Evolutionary conservation across 495 filamentous ascomycete genomes (phyloP), one percentile per base, ranked within the genome.

Genomic region (Neurospora terricola): DNA sequence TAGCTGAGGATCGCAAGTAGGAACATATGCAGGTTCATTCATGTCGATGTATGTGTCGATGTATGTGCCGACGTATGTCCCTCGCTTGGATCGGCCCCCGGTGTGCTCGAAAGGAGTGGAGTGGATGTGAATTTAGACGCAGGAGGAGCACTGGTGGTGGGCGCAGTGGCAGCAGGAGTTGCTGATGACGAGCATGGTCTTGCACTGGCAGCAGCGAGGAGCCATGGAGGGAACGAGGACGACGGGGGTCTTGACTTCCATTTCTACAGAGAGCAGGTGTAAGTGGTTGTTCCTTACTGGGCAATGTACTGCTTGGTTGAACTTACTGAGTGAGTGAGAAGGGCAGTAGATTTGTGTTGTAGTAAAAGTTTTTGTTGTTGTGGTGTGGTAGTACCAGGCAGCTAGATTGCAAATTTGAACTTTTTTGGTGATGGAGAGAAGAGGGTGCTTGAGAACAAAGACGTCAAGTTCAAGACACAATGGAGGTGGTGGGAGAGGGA

Each of bases 121-220:
- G 54, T 62, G 54, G 23, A 4, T 54, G 54, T 30, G 54, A 39
- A 39, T 11, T 82, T 78, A 85, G 73, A 80, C 59, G 74, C 84
- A 85, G 43, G 84, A 79, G 43, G 73, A 69, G 78, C 84, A 85
- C 69, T 84, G 81, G 71, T 75, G 73, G 75, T 85, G 84, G 45
- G 78, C 79, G 78, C 84, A 85, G 78, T 82, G 81, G 14, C 75
- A 75, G 79, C 84, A 85, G 43, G 76, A 72, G 45, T 73, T 81
- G 82, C 83, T 85, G 79, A 85, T 85, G 77, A 85, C 84, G 72
- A 85, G 83, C 71, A 85, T 81, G 71, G 80, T 75, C 21, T 83
- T 82, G 78, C 84, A 85, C 73, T 84, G 77, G 80, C 83, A 84
- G 82, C 84, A 85, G 71, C 84, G 83, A 69, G 83, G 79, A 0